These are phyloP conservation scores for Arachis stenosperma DNA, from an alignment of 306 rosid species.

Conservation along the genomic window DNA sequence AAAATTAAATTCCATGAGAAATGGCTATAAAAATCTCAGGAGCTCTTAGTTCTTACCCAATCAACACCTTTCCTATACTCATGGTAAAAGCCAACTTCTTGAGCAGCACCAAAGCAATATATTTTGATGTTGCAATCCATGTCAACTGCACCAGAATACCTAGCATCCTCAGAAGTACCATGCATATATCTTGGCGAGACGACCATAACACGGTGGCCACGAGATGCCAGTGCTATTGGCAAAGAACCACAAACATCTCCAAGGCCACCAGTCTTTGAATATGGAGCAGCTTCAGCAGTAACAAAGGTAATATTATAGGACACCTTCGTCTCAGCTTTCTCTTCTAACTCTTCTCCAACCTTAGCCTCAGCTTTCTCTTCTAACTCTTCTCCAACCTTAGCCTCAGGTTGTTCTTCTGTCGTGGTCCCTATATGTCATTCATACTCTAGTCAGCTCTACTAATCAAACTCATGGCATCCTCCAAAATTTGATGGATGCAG, in stretches of 20 bases:
- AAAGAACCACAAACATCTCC: constrained; percentile 96
- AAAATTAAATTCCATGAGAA: too few relatives aligned
- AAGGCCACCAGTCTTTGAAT: constrained; percentile 89
- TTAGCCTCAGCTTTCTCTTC: constrained; percentile 38
- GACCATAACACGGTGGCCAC: constrained; percentile 94
- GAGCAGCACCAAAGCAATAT: constrained; percentile 65
- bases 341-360: constrained; percentile 34
- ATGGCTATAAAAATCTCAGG: background rate
- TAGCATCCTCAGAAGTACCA: constrained; percentile 60
- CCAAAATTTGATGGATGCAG: constrained; percentile 32
- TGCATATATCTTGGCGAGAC: constrained; percentile 73
- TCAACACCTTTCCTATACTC: constrained; percentile 80
- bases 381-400: constrained; percentile 31
- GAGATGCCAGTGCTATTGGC: constrained; percentile 75
- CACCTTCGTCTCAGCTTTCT: constrained; percentile 41
- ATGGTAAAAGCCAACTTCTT: constrained; percentile 77
- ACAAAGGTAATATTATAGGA: constrained; percentile 62
- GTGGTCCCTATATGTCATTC: constrained; percentile 37
- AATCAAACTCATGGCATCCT: constrained; percentile 14
- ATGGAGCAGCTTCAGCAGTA: constrained; percentile 84
- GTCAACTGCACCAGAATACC: constrained; percentile 54
- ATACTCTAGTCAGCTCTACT: constrained; percentile 21
- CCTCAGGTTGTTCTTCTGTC: constrained; percentile 24
- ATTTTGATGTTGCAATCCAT: constrained; percentile 39
- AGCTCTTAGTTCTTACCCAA: constrained; percentile 65